phyloP scores from a whole-genome alignment of 2,329 filamentous ascomycete genomes.

The Ascomycota sp. region DNA sequence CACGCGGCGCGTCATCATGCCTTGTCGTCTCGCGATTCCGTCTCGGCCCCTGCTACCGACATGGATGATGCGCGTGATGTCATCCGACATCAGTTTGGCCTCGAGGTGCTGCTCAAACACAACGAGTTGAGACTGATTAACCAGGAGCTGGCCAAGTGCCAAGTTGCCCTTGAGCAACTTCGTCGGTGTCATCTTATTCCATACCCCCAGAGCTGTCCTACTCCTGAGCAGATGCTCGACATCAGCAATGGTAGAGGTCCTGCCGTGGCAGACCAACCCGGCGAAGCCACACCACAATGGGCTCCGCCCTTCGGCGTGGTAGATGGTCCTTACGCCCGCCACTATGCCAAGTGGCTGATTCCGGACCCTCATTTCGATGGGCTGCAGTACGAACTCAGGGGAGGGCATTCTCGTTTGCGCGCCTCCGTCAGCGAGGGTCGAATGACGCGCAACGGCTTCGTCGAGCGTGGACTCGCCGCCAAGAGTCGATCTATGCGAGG shows the following conservation, averaged over 20 bases:
- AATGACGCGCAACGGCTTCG: conserved; percentile 52
- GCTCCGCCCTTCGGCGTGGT: conserved; percentile 76
- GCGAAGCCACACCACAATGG: conserved; percentile 47
- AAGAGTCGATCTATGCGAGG: conserved; percentile 28
- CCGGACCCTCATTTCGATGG: conserved; percentile 74
- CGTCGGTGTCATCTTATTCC: conserved; percentile 81
- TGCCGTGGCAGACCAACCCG: conserved; percentile 37
- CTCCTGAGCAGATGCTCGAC: conserved; percentile 43
- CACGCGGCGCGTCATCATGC: conserved; percentile 1
- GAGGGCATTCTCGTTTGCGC: conserved; percentile 21
- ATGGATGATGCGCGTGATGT: conserved; percentile 40
- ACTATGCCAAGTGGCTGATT: conserved; percentile 90
- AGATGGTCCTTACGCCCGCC: conserved; percentile 79
- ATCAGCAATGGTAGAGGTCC: conserved; percentile 55
- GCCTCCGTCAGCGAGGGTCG: conserved; percentile 40
- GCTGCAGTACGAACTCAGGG: conserved; percentile 22
- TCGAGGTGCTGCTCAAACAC: conserved; percentile 85
- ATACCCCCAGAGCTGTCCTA: conserved; percentile 50
- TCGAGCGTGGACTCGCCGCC: conserved; percentile 17
- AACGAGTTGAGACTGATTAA: conserved; percentile 84
- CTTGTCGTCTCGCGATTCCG: neutral
- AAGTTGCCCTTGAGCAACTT: conserved; percentile 78
- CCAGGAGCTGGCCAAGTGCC: conserved; percentile 88
- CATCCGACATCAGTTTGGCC: conserved; percentile 69
- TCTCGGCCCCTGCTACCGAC: conserved; percentile 7